Base-by-base conservation (phyloP, 1,284 basidiomycete genomes). In the Sporisorium exsertum region DNA sequence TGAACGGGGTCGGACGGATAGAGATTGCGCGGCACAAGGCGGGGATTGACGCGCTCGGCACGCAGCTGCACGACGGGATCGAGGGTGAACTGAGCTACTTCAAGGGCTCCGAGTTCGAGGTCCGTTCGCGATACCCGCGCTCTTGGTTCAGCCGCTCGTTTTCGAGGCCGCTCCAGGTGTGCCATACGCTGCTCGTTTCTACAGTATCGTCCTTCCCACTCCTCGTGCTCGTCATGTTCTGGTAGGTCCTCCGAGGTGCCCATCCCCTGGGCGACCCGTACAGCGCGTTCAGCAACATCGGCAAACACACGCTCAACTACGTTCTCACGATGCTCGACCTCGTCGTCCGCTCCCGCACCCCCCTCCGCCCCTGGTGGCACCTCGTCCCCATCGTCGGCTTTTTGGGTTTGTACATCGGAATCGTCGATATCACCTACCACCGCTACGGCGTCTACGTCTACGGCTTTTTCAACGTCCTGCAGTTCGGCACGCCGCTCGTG, bases 151-250 rank as follows among this genome's bases (percentile, higher is more conserved):
- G 43, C 9, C 13, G 43, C 40, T 63, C 8, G 18, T 60, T 63
- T 37, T 53, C 64, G 24, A 22, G 77, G 0, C 58, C 70, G 20
- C 47, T 83, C 32, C 73, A 68, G 33, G 37, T 72, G 24, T 55
- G 32, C 33, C 66, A 69, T 27, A 61, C 62, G 9, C 46, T 79
- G 37, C 61, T 79, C 16, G 66, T 73, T 9, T 60, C 57, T 5
- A 79, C 77, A 2, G 63, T 79, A 5, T 58, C 58, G 27, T 46
- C 61, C 2, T 57, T 72, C 91, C 91, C 92, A 5, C 86, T 93
- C 61, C 80, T 93, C 24, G 91, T 92, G 1, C 91, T 91, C 0
- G 85, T 88, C 35, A 90, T 92, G 0, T 93, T 87, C 80, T 93
- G 92, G 92, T 78, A 87, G 0, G 77, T 92, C 8, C 86, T 92